Evolutionary conservation across 352 stramenopile species (phyloP), one percentile per base, ranked within the genome.

Genomic region (Ophiocytium majus): DNA sequence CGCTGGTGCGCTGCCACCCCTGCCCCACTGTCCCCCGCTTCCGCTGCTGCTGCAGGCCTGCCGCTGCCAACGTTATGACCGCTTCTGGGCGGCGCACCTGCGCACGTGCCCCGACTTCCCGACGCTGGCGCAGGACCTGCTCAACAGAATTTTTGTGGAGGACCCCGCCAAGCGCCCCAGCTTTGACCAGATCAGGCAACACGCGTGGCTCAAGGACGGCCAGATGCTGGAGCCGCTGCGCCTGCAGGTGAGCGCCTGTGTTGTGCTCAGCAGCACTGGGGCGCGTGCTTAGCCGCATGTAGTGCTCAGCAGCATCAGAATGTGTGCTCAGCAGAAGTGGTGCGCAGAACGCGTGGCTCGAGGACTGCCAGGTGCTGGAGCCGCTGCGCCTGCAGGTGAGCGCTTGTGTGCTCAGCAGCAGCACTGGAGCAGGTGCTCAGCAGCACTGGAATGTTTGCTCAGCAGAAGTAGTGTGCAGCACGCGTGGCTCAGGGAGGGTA

Each of bases 41-140:
- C 43, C 14, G 43, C 43, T 57, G 43, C 43, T 57, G 43, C 43
- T 14, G 17, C 79, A 86, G 37, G 82, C 82, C 35, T 86, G 75
- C 36, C 19, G 33, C 10, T 31, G 79, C 31, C 80, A 82, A 23
- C 80, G 85, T 35, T 86, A 86, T 63, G 86, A 90, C 43, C 82
- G 86, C 14, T 90, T 90, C 81, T 90, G 86, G 86, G 85, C 85
- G 57, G 86, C 86, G 34, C 86, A 90, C 49, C 79, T 87, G 19
- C 57, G 85, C 74, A 85, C 81, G 37, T 88, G 83, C 49, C 86
- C 86, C 50, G 50, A 90, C 33, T 89, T 90, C 71, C 86, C 86
- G 28, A 66, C 76, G 14, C 64, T 82, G 33, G 86, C 86, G 50
- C 86, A 90, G 83, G 85, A 80, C 0, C 80, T 89, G 34, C 79